phyloP scores from a whole-genome alignment of 2,329 filamentous ascomycete genomes.

The Aspergillus ochraceoroseus region DNA sequence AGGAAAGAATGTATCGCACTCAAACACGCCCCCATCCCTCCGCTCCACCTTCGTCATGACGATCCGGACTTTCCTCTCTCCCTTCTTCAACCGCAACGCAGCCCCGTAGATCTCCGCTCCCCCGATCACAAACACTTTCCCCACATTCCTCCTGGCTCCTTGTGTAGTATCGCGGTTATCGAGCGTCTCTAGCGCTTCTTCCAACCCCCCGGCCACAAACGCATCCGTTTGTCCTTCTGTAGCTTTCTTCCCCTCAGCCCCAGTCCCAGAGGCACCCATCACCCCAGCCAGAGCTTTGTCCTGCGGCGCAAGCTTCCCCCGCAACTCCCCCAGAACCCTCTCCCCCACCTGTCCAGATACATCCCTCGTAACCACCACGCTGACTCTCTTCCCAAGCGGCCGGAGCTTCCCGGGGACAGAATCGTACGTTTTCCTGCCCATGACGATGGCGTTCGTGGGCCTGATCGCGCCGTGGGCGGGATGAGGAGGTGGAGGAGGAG shows the following conservation, averaged over 20 bases:
- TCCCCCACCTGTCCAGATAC: constrained; percentile 16
- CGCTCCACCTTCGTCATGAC: constrained; percentile 41
- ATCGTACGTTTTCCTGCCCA: constrained; percentile 97
- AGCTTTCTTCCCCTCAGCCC: constrained; percentile 11
- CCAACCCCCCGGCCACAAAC: constrained; percentile 56
- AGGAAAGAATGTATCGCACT: constrained; percentile 49
- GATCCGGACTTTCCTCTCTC: constrained; percentile 28
- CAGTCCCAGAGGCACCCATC: background rate
- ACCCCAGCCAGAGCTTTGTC: constrained; percentile 10
- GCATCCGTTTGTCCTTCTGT: constrained; percentile 30
- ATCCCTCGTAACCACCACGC: constrained; percentile 68
- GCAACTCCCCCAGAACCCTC: constrained; percentile 14
- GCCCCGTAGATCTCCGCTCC: constrained; percentile 78
- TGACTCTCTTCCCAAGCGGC: constrained; percentile 73
- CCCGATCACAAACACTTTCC: constrained; percentile 78
- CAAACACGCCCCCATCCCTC: constrained; percentile 32
- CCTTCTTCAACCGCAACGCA: constrained; percentile 49
- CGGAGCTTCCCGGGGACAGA: constrained; percentile 74
- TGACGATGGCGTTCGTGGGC: constrained; percentile 70
- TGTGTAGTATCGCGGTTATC: constrained; percentile 25
- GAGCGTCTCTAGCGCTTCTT: constrained; percentile 50
- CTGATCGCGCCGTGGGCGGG: background rate
- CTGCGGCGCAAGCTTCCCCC: constrained; percentile 6
- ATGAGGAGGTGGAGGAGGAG: too few relatives aligned
- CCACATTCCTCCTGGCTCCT: constrained; percentile 35